These are phyloP conservation scores for Rhamnella rubrinervis DNA, from an alignment of 331 rosid genomes.

Conservation along the genomic window DNA sequence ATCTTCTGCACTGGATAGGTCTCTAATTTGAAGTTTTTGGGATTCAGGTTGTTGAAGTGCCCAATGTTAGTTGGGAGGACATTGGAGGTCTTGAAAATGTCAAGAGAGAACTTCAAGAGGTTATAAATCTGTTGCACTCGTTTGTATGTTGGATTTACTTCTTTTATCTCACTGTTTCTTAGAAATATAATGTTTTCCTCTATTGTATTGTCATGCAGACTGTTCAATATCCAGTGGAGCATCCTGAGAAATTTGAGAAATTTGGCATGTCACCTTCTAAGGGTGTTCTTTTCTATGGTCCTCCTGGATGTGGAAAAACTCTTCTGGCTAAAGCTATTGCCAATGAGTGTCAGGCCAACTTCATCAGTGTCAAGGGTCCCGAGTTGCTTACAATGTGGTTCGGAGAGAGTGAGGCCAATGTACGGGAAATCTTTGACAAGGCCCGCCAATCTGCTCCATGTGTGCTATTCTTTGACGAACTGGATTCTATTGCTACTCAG, in stretches of 20 bases:
- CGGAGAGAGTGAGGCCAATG: conserved; percentile 99
- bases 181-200: neutral
- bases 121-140: conserved; percentile 26
- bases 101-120: conserved; percentile 99
- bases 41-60: conserved; percentile 92
- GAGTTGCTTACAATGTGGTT: conserved; percentile 99
- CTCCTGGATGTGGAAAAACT: conserved; percentile 99
- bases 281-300: conserved; percentile 97
- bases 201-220: conserved; percentile 50
- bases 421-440: conserved; percentile 91
- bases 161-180: neutral
- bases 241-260: conserved; percentile 97
- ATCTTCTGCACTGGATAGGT: neutral
- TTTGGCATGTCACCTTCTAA: conserved; percentile 98
- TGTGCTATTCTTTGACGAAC: conserved; percentile 95
- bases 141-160: neutral
- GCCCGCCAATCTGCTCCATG: conserved; percentile 98
- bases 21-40: conserved; percentile 21
- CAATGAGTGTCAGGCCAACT: conserved; percentile 96
- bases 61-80: conserved; percentile 93
- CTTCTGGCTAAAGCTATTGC: conserved; percentile 97
- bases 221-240: conserved; percentile 98
- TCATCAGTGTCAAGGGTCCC: conserved; percentile 96
- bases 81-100: conserved; percentile 98
- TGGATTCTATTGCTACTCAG: conserved; percentile 98